Evolutionary conservation across 108 stramenopile genomes (phyloP).

Genomic region (Nitzschia sp.): DNA sequence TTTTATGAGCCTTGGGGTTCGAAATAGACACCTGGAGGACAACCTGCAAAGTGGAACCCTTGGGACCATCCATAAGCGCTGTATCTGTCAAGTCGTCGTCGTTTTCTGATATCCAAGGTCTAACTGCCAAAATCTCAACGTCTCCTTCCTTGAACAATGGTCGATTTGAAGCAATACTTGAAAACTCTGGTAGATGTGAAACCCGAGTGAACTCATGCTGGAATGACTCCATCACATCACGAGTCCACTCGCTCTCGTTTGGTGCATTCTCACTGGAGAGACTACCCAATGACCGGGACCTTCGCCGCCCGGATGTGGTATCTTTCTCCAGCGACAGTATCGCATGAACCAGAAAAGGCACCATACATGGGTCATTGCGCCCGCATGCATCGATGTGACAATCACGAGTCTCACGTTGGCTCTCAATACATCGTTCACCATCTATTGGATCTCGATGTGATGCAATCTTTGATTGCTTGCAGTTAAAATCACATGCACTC

Average conservation of each 20-base stretch:
- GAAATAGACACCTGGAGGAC: slow-evolving; percentile 45
- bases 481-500: slow-evolving; percentile 74
- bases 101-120: slow-evolving; percentile 35
- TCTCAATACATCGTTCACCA: slow-evolving; percentile 63
- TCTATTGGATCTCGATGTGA: slow-evolving; percentile 17
- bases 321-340: slow-evolving; percentile 54
- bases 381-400: slow-evolving; percentile 77
- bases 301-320: neutral
- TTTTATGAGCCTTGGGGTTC: slow-evolving; percentile 37
- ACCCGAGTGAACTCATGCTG: slow-evolving; percentile 15
- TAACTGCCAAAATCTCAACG: slow-evolving; percentile 36
- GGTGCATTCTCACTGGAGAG: neutral
- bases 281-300: neutral
- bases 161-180: neutral
- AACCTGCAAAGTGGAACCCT: slow-evolving; percentile 28
- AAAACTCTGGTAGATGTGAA: slow-evolving; percentile 15
- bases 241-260: slow-evolving; percentile 17
- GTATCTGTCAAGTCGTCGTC: neutral
- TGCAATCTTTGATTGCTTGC: slow-evolving; percentile 55
- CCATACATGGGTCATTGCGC: slow-evolving; percentile 63
- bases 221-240: slow-evolving; percentile 16
- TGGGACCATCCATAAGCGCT: neutral
- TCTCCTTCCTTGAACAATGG: slow-evolving; percentile 40
- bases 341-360: slow-evolving; percentile 70
- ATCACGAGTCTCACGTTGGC: slow-evolving; percentile 43